Percentiles rank a stretch among this genome's conserved stretches.
phyloP scores from a whole-genome alignment of 495 filamentous ascomycete species.

The Aspergillus bertholletiae region DNA sequence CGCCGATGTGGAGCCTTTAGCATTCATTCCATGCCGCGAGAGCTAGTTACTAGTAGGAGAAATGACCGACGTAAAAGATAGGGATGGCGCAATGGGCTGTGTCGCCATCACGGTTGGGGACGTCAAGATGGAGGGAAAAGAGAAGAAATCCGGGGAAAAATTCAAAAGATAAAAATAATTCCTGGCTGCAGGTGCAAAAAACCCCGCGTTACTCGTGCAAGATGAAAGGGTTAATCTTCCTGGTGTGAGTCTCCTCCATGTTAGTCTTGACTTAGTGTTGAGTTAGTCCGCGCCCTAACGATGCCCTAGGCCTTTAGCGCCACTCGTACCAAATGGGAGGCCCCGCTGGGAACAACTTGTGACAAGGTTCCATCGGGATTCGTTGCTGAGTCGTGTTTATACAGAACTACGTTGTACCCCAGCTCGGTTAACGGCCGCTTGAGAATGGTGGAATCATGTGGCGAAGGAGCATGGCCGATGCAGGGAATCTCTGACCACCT shows the following conservation, averaged over 20 bases:
- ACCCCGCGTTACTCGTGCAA: neutral
- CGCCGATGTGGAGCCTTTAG: neutral
- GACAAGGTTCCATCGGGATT: no score
- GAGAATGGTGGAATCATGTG: no score
- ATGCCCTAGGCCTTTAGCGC: neutral
- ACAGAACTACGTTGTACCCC: neutral
- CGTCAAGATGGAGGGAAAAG: neutral
- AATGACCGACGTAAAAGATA: neutral
- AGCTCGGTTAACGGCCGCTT: neutral
- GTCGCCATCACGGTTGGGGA: neutral
- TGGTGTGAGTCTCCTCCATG: neutral
- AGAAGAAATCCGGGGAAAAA: conserved; percentile 20
- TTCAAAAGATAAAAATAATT: no score
- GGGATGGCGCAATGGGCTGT: neutral
- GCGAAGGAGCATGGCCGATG: no score
- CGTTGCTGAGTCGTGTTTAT: no score
- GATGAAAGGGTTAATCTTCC: neutral
- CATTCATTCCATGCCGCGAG: no score
- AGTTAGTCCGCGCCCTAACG: neutral
- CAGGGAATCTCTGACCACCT: no score
- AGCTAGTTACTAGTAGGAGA: no score
- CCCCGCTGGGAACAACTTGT: no score
- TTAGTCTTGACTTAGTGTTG: neutral
- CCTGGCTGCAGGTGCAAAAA: neutral
- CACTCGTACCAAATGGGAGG: no score